Conservation (phyloP, 805 yeast genomes). For the Barnettozyma botsteinii region DNA sequence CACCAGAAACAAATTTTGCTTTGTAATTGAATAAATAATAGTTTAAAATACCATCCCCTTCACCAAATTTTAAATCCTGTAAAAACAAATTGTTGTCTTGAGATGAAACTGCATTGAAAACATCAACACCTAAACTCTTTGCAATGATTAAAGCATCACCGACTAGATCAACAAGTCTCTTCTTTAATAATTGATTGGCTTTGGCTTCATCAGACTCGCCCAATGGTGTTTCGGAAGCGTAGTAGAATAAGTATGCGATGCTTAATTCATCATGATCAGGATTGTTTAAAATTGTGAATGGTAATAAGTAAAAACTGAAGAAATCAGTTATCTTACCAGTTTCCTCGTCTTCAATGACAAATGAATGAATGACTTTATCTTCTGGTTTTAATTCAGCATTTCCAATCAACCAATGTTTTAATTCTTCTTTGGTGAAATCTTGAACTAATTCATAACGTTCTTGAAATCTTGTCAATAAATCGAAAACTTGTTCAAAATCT, state of each 20-base stretch:
- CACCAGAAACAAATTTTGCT: slow-evolving; percentile 77
- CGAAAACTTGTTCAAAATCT: slow-evolving; percentile 62
- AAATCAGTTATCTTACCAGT: slow-evolving; percentile 73
- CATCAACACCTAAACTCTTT: slow-evolving; percentile 67
- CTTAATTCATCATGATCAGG: slow-evolving; percentile 60
- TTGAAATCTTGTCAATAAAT: slow-evolving; percentile 58
- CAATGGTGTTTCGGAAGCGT: slow-evolving; percentile 66
- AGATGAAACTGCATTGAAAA: slow-evolving; percentile 85
- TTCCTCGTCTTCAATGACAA: slow-evolving; percentile 56
- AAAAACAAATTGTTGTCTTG: slow-evolving; percentile 86
- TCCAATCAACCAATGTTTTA: slow-evolving; percentile 78
- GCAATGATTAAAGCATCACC: slow-evolving; percentile 74
- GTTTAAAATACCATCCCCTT: slow-evolving; percentile 89
- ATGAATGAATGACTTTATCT: slow-evolving; percentile 58
- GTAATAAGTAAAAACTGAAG: slow-evolving; percentile 82
- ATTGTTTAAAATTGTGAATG: slow-evolving; percentile 75
- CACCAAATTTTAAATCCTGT: slow-evolving; percentile 79
- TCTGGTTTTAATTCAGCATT: slow-evolving; percentile 31
- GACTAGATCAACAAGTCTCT: slow-evolving; percentile 56
- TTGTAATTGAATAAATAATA: slow-evolving; percentile 89
- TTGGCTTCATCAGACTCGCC: slow-evolving; percentile 33
- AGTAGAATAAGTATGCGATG: slow-evolving; percentile 85
- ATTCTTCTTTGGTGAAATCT: slow-evolving; percentile 59
- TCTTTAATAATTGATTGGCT: slow-evolving; percentile 41
- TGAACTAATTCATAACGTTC: slow-evolving; percentile 68